phyloP scores from a whole-genome alignment of 495 filamentous ascomycete species.

The Corynascus novoguineensis region DNA sequence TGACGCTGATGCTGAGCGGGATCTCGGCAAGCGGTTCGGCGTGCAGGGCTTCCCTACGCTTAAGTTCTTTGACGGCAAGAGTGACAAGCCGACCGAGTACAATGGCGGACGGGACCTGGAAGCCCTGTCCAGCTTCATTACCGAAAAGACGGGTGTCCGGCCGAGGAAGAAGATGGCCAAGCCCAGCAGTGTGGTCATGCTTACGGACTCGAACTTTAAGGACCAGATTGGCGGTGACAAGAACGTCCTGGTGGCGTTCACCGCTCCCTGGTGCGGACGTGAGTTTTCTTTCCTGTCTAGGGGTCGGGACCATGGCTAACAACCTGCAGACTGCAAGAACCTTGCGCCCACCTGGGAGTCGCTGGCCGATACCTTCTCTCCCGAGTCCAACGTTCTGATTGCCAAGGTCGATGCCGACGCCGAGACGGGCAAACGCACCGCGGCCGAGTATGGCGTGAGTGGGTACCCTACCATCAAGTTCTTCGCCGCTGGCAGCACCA shows the following conservation, averaged over 20 bases:
- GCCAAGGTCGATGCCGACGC: slow-evolving; percentile 94
- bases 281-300: slow-evolving; percentile 41
- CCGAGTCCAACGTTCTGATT: slow-evolving; percentile 71
- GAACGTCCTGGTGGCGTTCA: slow-evolving; percentile 92
- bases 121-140: slow-evolving; percentile 71
- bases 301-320: slow-evolving; percentile 24
- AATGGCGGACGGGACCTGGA: slow-evolving; percentile 83
- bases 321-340: slow-evolving; percentile 78
- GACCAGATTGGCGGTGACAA: slow-evolving; percentile 73
- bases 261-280: slow-evolving; percentile 96
- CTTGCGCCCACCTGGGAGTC: slow-evolving; percentile 89
- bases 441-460: slow-evolving; percentile 68
- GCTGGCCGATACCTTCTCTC: slow-evolving; percentile 73
- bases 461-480: slow-evolving; percentile 97
- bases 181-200: slow-evolving; percentile 68
- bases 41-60: slow-evolving; percentile 94
- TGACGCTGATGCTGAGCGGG: slow-evolving; percentile 83
- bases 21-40: slow-evolving; percentile 75
- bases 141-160: slow-evolving; percentile 82
- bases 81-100: slow-evolving; percentile 79
- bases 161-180: slow-evolving; percentile 60
- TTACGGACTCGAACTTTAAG: slow-evolving; percentile 77
- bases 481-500: slow-evolving; percentile 84
- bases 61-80: slow-evolving; percentile 98
- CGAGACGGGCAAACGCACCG: slow-evolving; percentile 70